phyloP scores from a whole-genome alignment of 805 yeast species.

The Ogataea allantospora region DNA sequence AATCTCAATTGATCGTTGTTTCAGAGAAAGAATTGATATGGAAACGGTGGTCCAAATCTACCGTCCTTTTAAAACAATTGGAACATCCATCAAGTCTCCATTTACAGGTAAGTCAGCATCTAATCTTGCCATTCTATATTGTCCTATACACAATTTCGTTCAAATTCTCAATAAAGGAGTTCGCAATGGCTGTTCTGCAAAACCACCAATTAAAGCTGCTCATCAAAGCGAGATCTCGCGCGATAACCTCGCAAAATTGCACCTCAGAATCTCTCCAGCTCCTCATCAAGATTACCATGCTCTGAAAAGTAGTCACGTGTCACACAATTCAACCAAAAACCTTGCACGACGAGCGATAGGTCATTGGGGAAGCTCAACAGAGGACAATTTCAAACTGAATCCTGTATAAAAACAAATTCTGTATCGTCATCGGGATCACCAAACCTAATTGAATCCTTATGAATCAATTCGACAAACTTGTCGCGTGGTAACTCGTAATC shows the following conservation, averaged over 20 bases:
- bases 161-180: constrained; percentile 58
- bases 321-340: constrained; percentile 1
- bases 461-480: constrained; percentile 27
- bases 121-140: constrained; percentile 28
- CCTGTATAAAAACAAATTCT: constrained; percentile 25
- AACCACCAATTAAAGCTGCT: constrained; percentile 1
- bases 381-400: constrained; percentile 11
- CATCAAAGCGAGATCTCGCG: constrained; percentile 7
- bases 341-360: constrained; percentile 8
- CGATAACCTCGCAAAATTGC: not conserved
- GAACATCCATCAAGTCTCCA: constrained; percentile 12
- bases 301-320: constrained; percentile 1
- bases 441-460: constrained; percentile 26
- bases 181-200: constrained; percentile 48
- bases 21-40: constrained; percentile 26
- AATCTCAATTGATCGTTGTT: constrained; percentile 42
- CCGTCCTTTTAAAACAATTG: constrained; percentile 14
- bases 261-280: not conserved
- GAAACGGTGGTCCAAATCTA: not conserved
- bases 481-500: constrained; percentile 26
- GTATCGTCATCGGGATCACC: constrained; percentile 27
- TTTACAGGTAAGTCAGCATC: constrained; percentile 13
- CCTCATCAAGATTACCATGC: not conserved
- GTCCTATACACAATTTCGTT: constrained; percentile 18
- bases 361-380: constrained; percentile 1